Evolutionary conservation across 805 yeast genomes (phyloP).

Genomic region (Clavispora santaluciae): DNA sequence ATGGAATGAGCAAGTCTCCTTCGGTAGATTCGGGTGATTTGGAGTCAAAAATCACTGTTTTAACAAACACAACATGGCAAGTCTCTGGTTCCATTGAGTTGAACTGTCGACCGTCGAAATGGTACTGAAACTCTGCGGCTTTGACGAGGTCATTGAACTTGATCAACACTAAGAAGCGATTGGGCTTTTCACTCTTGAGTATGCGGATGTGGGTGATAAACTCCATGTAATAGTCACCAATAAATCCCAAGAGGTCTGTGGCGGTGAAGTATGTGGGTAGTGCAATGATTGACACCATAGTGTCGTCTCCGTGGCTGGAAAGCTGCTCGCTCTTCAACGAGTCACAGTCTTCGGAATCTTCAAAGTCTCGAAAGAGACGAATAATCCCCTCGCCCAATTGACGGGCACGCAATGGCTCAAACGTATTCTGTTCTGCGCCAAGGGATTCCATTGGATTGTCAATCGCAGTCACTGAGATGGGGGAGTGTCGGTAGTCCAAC

Average conservation of each 20-base stretch:
- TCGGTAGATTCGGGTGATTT: slow-evolving; percentile 8
- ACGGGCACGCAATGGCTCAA: slow-evolving; percentile 55
- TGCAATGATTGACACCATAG: slow-evolving; percentile 76
- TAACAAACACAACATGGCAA: slow-evolving; percentile 73
- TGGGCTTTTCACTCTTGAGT: slow-evolving; percentile 58
- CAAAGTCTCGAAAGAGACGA: slow-evolving; percentile 56
- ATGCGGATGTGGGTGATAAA: slow-evolving; percentile 68
- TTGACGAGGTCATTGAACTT: slow-evolving; percentile 56
- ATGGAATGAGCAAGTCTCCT: slow-evolving; percentile 47
- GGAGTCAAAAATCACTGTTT: slow-evolving; percentile 44
- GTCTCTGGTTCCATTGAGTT: slow-evolving; percentile 86
- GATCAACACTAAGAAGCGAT: slow-evolving; percentile 70
- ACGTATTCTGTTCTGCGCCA: slow-evolving; percentile 2
- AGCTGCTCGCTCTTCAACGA: slow-evolving; percentile 6
- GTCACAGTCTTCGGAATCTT: slow-evolving; percentile 17
- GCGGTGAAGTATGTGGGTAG: slow-evolving; percentile 86
- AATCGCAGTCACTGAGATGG: slow-evolving; percentile 24
- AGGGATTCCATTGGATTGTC: slow-evolving; percentile 10
- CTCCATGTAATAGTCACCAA: slow-evolving; percentile 57
- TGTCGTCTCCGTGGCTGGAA: slow-evolving; percentile 43
- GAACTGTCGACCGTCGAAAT: slow-evolving; percentile 68
- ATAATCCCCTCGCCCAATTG: slow-evolving; percentile 73
- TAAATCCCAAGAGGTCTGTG: slow-evolving; percentile 74
- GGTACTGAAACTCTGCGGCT: slow-evolving; percentile 62
- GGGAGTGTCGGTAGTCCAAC: slow-evolving; percentile 30